phyloP scores from a whole-genome alignment of 345 rosid genomes.

The Nephelium lappaceum region DNA sequence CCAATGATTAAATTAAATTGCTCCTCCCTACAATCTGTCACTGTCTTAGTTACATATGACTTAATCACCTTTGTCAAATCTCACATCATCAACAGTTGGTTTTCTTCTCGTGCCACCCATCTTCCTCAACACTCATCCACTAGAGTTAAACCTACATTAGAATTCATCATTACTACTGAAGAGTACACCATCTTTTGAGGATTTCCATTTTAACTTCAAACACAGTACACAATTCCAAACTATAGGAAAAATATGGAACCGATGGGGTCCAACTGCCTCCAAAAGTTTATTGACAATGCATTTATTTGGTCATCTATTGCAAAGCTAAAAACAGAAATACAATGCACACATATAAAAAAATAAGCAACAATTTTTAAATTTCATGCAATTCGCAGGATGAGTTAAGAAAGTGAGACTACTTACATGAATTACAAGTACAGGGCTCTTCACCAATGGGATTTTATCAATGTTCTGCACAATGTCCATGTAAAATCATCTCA shows the following conservation, averaged over 20 bases:
- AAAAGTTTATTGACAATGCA: not conserved
- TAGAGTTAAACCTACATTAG: not conserved
- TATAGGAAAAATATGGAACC: not conserved
- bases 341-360: not conserved
- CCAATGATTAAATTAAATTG: not conserved
- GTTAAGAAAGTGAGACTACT: slow-evolving; percentile 32
- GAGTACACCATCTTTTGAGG: no score
- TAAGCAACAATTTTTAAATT: not conserved
- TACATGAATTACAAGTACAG: slow-evolving; percentile 91
- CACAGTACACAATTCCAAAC: not conserved
- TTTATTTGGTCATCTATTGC: not conserved
- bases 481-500: slow-evolving; percentile 6
- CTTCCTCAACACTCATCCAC: not conserved
- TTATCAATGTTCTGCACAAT: slow-evolving; percentile 83
- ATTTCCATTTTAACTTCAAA: no score
- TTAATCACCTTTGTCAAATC: not conserved
- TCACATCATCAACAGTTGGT: not conserved
- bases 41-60: not conserved
- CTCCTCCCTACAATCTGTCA: not conserved
- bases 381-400: slow-evolving; percentile 17
- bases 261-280: not conserved
- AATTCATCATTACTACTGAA: not conserved
- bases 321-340: not conserved
- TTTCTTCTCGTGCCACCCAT: not conserved
- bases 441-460: slow-evolving; percentile 84